Percentiles rank a stretch among this genome's conserved stretches.
Conservation (phyloP, 2,329 filamentous ascomycete species). For the Aciculosporium take region DNA sequence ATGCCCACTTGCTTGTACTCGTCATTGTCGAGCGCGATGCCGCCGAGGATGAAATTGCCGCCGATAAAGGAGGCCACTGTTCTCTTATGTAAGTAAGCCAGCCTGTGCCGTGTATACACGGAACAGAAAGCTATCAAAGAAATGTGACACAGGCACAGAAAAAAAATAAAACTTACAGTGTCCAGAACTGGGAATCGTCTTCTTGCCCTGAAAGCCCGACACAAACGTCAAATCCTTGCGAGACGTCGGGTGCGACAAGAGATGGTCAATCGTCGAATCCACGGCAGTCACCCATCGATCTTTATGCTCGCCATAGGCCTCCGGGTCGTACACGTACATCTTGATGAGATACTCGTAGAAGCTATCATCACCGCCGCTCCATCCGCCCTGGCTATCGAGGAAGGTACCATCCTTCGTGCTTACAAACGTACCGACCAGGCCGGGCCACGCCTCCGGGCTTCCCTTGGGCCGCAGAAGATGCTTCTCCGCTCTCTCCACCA, state of each 20-base stretch:
- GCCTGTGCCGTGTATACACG: slow-evolving; percentile 19
- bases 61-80: slow-evolving; percentile 68
- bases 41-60: slow-evolving; percentile 74
- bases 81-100: not conserved
- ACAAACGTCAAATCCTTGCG: slow-evolving; percentile 62
- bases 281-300: slow-evolving; percentile 64
- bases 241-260: slow-evolving; percentile 52
- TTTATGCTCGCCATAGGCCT: slow-evolving; percentile 48
- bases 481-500: slow-evolving; percentile 53
- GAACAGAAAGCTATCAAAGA: too few relatives aligned
- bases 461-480: slow-evolving; percentile 51
- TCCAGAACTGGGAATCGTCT: slow-evolving; percentile 29
- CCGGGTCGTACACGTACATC: slow-evolving; percentile 69
- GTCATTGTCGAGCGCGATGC: slow-evolving; percentile 48
- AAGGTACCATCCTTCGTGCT: slow-evolving; percentile 53
- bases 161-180: slow-evolving; percentile 27
- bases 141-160: too few relatives aligned
- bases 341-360: slow-evolving; percentile 89
- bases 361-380: slow-evolving; percentile 63
- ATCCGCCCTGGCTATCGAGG: slow-evolving; percentile 52
- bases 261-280: slow-evolving; percentile 58
- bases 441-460: slow-evolving; percentile 57
- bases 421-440: slow-evolving; percentile 56
- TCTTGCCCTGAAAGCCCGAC: slow-evolving; percentile 36
- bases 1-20: slow-evolving; percentile 65